A percentile compares a stretch with the other conserved stretches of the same genome.
Evolutionary conservation across 2,329 filamentous ascomycete genomes (phyloP).

Genomic region (Aureobasidium zeae): DNA sequence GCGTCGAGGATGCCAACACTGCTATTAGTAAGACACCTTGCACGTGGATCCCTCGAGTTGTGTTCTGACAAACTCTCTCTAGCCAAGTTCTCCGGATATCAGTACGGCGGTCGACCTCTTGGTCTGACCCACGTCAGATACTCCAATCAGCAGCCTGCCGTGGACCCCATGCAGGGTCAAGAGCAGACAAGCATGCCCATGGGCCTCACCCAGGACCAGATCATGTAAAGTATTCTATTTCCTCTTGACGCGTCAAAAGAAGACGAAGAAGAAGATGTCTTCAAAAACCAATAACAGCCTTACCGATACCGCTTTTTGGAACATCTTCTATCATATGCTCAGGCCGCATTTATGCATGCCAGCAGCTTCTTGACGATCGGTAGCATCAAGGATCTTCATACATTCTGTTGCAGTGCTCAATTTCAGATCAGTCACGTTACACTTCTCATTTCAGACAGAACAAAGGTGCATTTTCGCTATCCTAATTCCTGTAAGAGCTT

Average conservation of each 20-base stretch:
- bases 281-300: not conserved
- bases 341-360: not conserved
- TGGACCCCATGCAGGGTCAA: constrained; percentile 72
- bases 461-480: no score
- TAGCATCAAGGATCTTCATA: constrained; percentile 18
- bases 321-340: constrained; percentile 8
- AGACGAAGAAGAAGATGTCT: not conserved
- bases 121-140: constrained; percentile 94
- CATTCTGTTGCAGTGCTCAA: constrained; percentile 9
- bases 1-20: constrained; percentile 73
- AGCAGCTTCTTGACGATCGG: constrained; percentile 7
- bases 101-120: constrained; percentile 90
- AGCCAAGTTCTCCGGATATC: constrained; percentile 95
- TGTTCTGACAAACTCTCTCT: constrained; percentile 8
- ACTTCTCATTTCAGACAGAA: not conserved
- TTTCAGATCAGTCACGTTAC: constrained; percentile 4
- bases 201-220: constrained; percentile 91
- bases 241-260: constrained; percentile 1
- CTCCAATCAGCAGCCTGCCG: constrained; percentile 51
- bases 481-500: no score
- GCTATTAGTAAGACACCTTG: constrained; percentile 55
- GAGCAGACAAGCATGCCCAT: constrained; percentile 42
- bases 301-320: not conserved
- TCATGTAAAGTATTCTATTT: constrained; percentile 57
- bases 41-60: no score